phyloP scores from a whole-genome alignment of 768 basidiomycete species.

The Amanita jacksonii region DNA sequence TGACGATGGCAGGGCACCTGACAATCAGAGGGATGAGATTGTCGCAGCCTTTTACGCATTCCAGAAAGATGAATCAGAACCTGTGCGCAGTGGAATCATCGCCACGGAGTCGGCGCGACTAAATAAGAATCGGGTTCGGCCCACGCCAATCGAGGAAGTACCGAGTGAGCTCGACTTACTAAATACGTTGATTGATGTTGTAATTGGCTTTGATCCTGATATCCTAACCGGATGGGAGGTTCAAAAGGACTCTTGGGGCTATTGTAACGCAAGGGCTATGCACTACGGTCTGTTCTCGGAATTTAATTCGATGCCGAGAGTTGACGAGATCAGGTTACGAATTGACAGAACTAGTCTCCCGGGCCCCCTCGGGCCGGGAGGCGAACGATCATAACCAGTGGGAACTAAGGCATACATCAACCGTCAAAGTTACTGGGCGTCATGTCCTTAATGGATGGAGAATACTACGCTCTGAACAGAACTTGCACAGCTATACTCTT shows the following conservation, averaged over 20 bases:
- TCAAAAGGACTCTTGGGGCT: conserved; percentile 86
- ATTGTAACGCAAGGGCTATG: conserved; percentile 58
- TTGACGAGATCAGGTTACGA: conserved; percentile 46
- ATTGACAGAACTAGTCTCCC: conserved; percentile 61
- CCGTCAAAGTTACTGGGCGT: conserved; percentile 76
- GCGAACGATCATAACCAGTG: conserved; percentile 48
- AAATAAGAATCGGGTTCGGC: conserved; percentile 31
- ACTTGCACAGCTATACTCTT: conserved; percentile 71
- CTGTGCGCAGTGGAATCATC: conserved; percentile 41
- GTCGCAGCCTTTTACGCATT: conserved; percentile 66
- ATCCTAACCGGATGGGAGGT: conserved; percentile 90
- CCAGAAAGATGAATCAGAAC: conserved; percentile 37
- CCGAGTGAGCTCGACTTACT: conserved; percentile 71
- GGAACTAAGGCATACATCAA: conserved; percentile 65
- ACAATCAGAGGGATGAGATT: conserved; percentile 59
- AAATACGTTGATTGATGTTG: conserved; percentile 64
- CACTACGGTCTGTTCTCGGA: conserved; percentile 37
- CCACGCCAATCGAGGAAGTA: conserved; percentile 41
- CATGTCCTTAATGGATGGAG: conserved; percentile 93
- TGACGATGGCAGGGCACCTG: conserved; percentile 45
- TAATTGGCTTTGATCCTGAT: conserved; percentile 80
- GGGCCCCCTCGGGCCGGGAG: conserved; percentile 47
- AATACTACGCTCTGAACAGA: conserved; percentile 80
- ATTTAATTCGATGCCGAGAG: conserved; percentile 1
- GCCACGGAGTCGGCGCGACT: conserved; percentile 33